A percentile compares a stretch with the other conserved stretches of the same genome.
These are phyloP conservation scores for Xylaria sp. DNA, from an alignment of 2,329 filamentous ascomycete species.

Conservation along the genomic window DNA sequence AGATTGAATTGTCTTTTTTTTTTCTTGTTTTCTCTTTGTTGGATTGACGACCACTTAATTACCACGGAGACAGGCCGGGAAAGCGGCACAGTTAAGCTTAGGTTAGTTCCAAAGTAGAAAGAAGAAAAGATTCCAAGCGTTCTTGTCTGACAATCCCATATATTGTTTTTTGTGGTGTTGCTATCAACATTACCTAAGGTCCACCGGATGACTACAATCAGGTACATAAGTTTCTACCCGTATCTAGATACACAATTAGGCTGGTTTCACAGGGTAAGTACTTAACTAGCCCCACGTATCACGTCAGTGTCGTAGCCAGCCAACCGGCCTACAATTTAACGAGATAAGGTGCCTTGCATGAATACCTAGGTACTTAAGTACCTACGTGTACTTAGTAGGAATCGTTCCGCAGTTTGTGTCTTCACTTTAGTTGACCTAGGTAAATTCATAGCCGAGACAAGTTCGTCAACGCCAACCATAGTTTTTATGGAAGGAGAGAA, in stretches of 20 bases:
- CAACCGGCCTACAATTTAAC: neutral
- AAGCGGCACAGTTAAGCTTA: neutral
- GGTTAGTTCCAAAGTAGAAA: neutral
- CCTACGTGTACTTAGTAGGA: neutral
- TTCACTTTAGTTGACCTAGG: conserved; percentile 2
- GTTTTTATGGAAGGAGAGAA: too few species aligned
- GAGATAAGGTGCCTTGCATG: conserved; percentile 24
- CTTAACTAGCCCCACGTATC: conserved; percentile 32
- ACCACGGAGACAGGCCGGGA: neutral
- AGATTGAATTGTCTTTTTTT: neutral
- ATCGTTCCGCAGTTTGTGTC: neutral
- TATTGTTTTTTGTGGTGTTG: neutral
- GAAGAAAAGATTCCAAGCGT: neutral
- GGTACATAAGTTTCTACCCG: neutral
- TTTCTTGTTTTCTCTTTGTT: too few species aligned
- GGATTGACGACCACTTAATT: neutral
- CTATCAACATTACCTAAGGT: neutral
- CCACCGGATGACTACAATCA: neutral
- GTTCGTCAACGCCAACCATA: neutral
- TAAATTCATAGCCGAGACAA: neutral
- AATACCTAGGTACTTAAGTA: neutral
- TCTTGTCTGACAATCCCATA: neutral
- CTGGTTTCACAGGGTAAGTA: neutral
- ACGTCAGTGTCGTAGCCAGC: conserved; percentile 30
- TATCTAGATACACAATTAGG: neutral